Base-by-base conservation (phyloP, 805 yeast species). In the Hanseniaspora taiwanica region DNA sequence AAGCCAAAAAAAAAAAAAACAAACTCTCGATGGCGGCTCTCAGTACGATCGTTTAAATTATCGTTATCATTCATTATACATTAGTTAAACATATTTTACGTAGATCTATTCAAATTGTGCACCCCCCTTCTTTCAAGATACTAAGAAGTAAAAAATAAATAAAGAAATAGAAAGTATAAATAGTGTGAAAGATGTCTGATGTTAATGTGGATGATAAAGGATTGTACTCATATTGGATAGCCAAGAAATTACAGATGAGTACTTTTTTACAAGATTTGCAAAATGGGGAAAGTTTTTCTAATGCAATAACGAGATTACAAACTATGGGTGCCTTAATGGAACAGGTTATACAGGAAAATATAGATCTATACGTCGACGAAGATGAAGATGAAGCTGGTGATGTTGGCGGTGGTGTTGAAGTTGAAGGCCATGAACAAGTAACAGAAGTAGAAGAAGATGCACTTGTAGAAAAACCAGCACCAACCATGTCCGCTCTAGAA, bases 281-380 rank as follows among this genome's bases (percentile, higher is more conserved):
- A 40, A 55, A 61, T 40, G 80, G 80, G 7, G 59, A 67, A 34
- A 66, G 72, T 12, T 58, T 72, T 10, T 63, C 66, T 31, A 62
- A 70, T 13, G 78, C 81, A 1, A 55, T 73, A 6, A 74, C 71
- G 33, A 48, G 77, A 31, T 62, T 75, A 36, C 76, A 72, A 45
- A 62, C 55, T 8, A 53, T 54, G 36, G 48, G 59, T 35, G 54
- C 54, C 0, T 18, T 55, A 3, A 42, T 58, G 32, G 63, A 58
- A 37, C 51, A 53, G 14, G 46, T 54, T 8, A 47, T 56, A 2
- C 56, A 52, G 33, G 55, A 56, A 27, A 57, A 59, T 1, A 54
- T 57, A 4, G 59, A 56, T 33, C 56, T 51, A 34, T 53, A 48
- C 27, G 53, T 50, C 9, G 57, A 52, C 21, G 44, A 42, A 8